These are phyloP conservation scores for Colletotrichum godetiae DNA, from an alignment of 2,329 filamentous ascomycete genomes.

Conservation along the genomic window DNA sequence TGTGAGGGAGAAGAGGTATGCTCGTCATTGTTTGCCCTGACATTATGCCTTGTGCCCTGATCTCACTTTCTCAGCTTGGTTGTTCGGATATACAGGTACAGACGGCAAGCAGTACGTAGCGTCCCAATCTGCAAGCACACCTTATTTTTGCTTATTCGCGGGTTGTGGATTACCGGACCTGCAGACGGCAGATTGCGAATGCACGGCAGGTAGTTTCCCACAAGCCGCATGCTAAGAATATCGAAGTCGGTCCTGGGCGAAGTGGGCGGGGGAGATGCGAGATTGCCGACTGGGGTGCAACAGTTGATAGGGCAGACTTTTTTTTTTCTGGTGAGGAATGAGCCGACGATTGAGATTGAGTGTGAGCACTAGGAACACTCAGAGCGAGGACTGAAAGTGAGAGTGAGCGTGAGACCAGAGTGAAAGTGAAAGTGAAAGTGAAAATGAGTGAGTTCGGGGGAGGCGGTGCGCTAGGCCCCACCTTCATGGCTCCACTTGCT, in stretches of 20 bases:
- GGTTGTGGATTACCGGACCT: neutral
- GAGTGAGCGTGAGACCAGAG: neutral
- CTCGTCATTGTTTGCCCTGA: conserved; percentile 10
- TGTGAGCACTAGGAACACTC: conserved; percentile 3
- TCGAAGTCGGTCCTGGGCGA: neutral
- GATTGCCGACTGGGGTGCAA: neutral
- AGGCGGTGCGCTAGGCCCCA: conserved; percentile 25
- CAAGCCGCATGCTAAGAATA: neutral
- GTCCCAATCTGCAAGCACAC: neutral
- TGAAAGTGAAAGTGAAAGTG: neutral
- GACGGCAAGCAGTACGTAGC: neutral
- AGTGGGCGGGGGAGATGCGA: conserved; percentile 18
- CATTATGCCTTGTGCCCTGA: neutral
- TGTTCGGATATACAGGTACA: neutral
- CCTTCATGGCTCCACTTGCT: conserved; percentile 2
- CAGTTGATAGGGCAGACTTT: neutral
- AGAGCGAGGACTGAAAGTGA: neutral
- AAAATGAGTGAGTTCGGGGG: neutral
- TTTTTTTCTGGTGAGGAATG: no score
- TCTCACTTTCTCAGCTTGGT: neutral
- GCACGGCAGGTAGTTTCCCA: neutral
- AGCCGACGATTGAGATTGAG: neutral
- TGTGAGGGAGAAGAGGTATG: neutral
- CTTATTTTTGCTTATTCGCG: neutral
- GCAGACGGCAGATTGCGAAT: neutral